Conservation (phyloP, 129 eudicot genomes). For the Sambucus nigra region DNA sequence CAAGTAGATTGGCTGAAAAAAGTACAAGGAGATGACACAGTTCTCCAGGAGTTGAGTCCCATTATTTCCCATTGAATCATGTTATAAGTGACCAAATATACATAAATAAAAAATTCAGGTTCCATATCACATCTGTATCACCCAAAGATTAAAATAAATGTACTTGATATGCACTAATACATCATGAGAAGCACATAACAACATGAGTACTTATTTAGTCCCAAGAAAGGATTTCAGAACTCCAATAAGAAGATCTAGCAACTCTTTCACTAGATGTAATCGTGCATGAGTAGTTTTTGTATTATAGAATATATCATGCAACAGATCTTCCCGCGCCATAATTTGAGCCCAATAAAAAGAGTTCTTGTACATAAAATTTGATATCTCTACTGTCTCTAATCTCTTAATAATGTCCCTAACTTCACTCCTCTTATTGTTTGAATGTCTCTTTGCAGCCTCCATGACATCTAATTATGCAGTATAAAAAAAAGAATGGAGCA, state of each 20-base stretch:
- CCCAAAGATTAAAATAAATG: too few relatives aligned
- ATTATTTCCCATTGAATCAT: constrained; percentile 98
- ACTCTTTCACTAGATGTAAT: constrained; percentile 75
- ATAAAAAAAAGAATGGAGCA: too few relatives aligned
- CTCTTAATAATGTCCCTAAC: constrained; percentile 67
- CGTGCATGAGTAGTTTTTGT: constrained; percentile 86
- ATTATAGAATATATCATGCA: constrained; percentile 64
- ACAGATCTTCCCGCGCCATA: constrained; percentile 34
- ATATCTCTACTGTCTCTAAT: constrained; percentile 57
- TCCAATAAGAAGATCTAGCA: constrained; percentile 64
- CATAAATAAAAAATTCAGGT: not conserved
- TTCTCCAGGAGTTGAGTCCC: constrained; percentile 96
- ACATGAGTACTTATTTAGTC: constrained; percentile 74
- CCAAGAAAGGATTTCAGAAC: constrained; percentile 83
- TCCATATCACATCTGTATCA: too few relatives aligned
- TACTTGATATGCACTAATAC: not conserved
- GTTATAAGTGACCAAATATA: constrained; percentile 14
- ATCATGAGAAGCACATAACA: constrained; percentile 35
- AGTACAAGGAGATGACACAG: constrained; percentile 95
- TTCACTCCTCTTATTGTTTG: constrained; percentile 63
- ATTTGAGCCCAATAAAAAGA: constrained; percentile 32
- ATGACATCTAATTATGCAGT: constrained; percentile 80
- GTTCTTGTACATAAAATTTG: constrained; percentile 33
- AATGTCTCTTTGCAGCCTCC: constrained; percentile 82
- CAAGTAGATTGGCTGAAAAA: constrained; percentile 83